Evolutionary conservation across 1,139 yeast species (phyloP).

Genomic region (Saccharomyces hybrid): DNA sequence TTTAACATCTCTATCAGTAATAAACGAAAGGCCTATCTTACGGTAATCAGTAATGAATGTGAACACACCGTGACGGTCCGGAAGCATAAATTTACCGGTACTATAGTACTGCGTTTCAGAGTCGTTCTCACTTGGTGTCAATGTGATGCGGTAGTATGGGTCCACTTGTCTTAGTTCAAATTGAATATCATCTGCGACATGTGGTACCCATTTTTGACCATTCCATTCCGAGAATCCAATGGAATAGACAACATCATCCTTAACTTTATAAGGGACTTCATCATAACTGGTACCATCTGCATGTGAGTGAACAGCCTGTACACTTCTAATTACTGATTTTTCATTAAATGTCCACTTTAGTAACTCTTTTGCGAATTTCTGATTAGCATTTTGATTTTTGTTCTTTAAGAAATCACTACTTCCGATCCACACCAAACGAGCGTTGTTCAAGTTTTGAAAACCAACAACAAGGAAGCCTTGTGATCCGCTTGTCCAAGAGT

Average conservation of each 20-base stretch:
- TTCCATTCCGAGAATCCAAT: conserved; percentile 63
- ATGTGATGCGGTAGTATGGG: conserved; percentile 79
- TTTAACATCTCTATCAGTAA: conserved; percentile 60
- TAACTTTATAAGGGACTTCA: conserved; percentile 55
- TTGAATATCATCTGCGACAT: conserved; percentile 52
- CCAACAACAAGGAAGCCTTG: conserved; percentile 76
- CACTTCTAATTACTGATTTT: conserved; percentile 53
- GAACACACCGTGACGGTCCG: conserved; percentile 96
- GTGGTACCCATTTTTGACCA: conserved; percentile 63
- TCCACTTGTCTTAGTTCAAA: conserved; percentile 85
- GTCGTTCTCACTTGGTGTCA: conserved; percentile 35
- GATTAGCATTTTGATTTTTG: conserved; percentile 26
- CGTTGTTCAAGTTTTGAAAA: conserved; percentile 72
- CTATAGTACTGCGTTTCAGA: conserved; percentile 35
- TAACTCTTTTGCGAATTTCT: conserved; percentile 42
- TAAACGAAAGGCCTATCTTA: conserved; percentile 67
- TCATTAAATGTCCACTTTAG: conserved; percentile 72
- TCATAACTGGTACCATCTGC: conserved; percentile 42
- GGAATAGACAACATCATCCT: conserved; percentile 57
- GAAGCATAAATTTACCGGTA: conserved; percentile 56
- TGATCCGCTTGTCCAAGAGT: conserved; percentile 73
- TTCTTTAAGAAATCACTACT: conserved; percentile 45
- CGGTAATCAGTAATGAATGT: conserved; percentile 75
- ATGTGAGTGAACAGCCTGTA: conserved; percentile 42
- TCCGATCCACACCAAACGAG: conserved; percentile 80